These are phyloP conservation scores for Yarrowia yakushimensis DNA, from an alignment of 805 yeast species.

Conservation along the genomic window DNA sequence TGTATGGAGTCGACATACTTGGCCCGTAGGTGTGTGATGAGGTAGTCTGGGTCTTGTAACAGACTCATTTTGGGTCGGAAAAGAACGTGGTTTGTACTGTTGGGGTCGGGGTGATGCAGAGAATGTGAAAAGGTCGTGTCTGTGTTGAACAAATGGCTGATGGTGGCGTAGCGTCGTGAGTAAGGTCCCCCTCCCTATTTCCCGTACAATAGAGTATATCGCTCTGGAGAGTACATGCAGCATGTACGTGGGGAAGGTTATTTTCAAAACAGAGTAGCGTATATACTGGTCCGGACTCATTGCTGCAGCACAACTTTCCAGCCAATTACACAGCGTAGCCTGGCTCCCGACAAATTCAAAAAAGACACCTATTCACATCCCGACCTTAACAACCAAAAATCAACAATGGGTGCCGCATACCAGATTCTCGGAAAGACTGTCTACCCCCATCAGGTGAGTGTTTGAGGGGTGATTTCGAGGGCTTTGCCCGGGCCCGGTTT, in stretches of 20 bases:
- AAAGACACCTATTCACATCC: constrained; percentile 21
- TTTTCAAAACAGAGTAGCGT: background rate
- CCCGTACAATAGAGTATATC: constrained; percentile 21
- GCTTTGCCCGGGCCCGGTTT: background rate
- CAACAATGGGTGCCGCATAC: constrained; percentile 77
- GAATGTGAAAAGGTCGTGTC: background rate
- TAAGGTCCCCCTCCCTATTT: constrained; percentile 24
- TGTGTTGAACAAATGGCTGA: background rate
- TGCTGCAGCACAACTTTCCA: constrained; percentile 21
- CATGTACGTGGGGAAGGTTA: background rate
- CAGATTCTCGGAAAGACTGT: constrained; percentile 77
- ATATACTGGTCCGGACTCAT: constrained; percentile 10
- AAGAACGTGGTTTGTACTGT: background rate
- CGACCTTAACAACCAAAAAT: constrained; percentile 23
- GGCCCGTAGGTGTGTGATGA: constrained; percentile 35
- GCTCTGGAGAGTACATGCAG: constrained; percentile 7
- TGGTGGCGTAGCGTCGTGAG: background rate
- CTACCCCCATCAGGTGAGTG: constrained; percentile 68
- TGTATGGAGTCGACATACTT: constrained; percentile 34
- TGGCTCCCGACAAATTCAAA: constrained; percentile 19
- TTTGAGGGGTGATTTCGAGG: background rate
- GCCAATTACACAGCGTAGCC: constrained; percentile 15
- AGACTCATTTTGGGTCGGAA: background rate
- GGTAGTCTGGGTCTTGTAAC: constrained; percentile 30
- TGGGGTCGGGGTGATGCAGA: background rate